phyloP scores from a whole-genome alignment of 2,329 filamentous ascomycete genomes.

The Herpotrichia juniperi region DNA sequence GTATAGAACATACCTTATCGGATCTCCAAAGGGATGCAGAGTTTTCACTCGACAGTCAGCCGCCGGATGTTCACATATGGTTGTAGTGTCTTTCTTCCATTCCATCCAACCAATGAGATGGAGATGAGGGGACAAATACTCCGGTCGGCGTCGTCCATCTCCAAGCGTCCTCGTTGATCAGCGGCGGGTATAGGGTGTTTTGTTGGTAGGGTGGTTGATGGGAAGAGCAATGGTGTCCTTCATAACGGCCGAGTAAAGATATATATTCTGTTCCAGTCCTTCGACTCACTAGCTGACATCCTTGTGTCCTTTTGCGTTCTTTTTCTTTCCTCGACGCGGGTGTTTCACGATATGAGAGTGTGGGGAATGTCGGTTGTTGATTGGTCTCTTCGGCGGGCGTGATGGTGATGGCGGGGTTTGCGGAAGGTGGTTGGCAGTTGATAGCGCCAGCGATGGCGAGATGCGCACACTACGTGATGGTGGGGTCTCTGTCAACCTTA shows the following conservation, averaged over 20 bases:
- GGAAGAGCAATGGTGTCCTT: constrained; percentile 14
- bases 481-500: constrained; percentile 11
- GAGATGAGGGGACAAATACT: neutral
- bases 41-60: constrained; percentile 16
- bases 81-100: constrained; percentile 15
- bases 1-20: constrained; percentile 9
- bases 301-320: constrained; percentile 16
- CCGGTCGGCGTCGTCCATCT: neutral
- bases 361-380: constrained; percentile 16
- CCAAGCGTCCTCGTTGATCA: neutral
- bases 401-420: constrained; percentile 29
- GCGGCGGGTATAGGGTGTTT: neutral
- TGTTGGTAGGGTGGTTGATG: neutral
- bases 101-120: constrained; percentile 20
- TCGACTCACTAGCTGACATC: constrained; percentile 6
- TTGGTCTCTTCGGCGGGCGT: constrained; percentile 22
- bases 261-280: constrained; percentile 14
- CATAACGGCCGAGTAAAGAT: constrained; percentile 11
- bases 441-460: neutral
- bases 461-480: constrained; percentile 7
- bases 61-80: constrained; percentile 12
- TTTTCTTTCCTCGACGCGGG: constrained; percentile 23
- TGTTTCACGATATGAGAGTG: constrained; percentile 30
- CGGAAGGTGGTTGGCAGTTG: constrained; percentile 13
- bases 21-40: neutral